Evolutionary conservation across 2,329 filamentous ascomycete species (phyloP).

Genomic region (Alternaria consortialis): DNA sequence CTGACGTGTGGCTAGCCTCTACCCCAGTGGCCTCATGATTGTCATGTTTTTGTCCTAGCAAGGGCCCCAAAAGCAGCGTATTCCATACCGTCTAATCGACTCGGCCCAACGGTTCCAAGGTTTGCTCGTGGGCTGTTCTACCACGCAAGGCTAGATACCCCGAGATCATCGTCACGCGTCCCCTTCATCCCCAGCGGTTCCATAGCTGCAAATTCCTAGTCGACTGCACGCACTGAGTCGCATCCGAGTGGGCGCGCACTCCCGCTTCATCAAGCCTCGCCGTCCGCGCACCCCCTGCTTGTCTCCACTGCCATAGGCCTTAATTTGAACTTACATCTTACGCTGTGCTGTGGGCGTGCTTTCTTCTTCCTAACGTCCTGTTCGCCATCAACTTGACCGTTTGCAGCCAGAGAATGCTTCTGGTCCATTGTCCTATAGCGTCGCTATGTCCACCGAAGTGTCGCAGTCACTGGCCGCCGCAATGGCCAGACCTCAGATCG

Average conservation of each 20-base stretch:
- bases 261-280: conserved; percentile 45
- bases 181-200: conserved; percentile 21
- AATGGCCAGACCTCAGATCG: conserved; percentile 79
- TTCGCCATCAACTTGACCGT: conserved; percentile 21
- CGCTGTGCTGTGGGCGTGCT: conserved; percentile 38
- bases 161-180: conserved; percentile 46
- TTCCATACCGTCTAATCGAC: neutral
- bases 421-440: conserved; percentile 31
- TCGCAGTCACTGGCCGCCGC: conserved; percentile 44
- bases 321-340: conserved; percentile 52
- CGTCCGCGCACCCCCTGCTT: conserved; percentile 38
- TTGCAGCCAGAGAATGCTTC: conserved; percentile 46
- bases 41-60: conserved; percentile 23
- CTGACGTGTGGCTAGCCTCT: conserved; percentile 17
- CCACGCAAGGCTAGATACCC: conserved; percentile 32
- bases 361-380: conserved; percentile 36
- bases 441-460: conserved; percentile 45
- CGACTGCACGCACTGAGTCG: conserved; percentile 36
- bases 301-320: conserved; percentile 47
- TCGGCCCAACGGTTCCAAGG: conserved; percentile 20
- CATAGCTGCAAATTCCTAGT: conserved; percentile 12
- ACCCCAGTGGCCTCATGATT: conserved; percentile 27
- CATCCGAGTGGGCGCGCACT: conserved; percentile 40
- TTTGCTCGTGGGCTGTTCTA: conserved; percentile 11
- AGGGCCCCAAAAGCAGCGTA: neutral